Evolutionary conservation across 2,329 filamentous ascomycete genomes (phyloP), one percentile per base, ranked within the genome.

Genomic region (Ceratocystiopsis brevicomis): DNA sequence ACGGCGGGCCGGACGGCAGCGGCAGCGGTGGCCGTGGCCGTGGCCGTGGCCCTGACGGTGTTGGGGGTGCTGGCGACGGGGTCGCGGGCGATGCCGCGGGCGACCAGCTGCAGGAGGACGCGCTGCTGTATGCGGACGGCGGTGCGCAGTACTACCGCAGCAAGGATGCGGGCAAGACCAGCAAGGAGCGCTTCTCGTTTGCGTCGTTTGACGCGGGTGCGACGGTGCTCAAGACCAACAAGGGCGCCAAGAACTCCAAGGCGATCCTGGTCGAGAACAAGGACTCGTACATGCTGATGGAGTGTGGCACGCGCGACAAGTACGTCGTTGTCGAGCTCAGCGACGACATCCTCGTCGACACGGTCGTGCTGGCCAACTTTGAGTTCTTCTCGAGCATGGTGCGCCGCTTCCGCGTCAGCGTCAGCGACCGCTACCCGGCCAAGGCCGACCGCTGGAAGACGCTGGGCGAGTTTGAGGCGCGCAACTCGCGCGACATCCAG

Each of bases 331-430:
- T 98, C 47, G 90, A 98, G 61, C 68, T 98, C 30, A 96, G 85
- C 59, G 85, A 93, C 54, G 74, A 78, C 45, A 75, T 79, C 45
- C 69, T 93, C 38, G 81, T 98, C 46, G 90, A 98, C 57, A 98
- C 90, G 0, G 69, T 98, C 37, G 90, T 96, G n/a, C 69, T 98
- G 43, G 90, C 88, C 48, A 98, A 98, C 58, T 98, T 92, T 53
- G 90, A 98, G 59, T 98, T 98, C 65, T 98, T 98, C 66, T 94
- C 86, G 44, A 95, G 86, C 56, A 95, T 93, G 71, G 82, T 96
- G 53, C 80, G 86, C 43, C 81, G 78, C 40, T 95, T 98, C 58
- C 73, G 82, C 42, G 76, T 96, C 51, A 92, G 84, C 56, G 88
- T 95, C 40, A 92, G 87, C 45, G 90, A 96, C 61, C 77, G 85